phyloP scores from a whole-genome alignment of 768 basidiomycete genomes.

The Suillus fuscotomentosus region DNA sequence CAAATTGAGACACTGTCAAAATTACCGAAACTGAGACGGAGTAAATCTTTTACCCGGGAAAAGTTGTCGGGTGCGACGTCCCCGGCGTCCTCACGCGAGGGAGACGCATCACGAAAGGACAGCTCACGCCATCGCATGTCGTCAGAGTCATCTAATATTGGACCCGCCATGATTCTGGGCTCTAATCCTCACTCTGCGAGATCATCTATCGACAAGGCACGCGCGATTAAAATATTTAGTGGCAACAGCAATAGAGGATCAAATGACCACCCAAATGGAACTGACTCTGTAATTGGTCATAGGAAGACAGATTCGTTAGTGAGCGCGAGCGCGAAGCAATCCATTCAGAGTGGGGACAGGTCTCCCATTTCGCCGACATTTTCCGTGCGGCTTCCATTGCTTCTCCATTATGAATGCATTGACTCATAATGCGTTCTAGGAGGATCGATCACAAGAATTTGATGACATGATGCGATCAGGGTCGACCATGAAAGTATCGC shows the following conservation, averaged over 20 bases:
- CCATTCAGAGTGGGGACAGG: constrained; percentile 31
- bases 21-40: constrained; percentile 54
- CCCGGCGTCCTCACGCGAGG: constrained; percentile 26
- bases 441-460: constrained; percentile 74
- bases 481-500: constrained; percentile 91
- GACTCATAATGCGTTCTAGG: constrained; percentile 34
- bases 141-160: constrained; percentile 36
- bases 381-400: constrained; percentile 24
- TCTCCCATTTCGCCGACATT: constrained; percentile 34
- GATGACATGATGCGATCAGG: constrained; percentile 90
- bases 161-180: constrained; percentile 8
- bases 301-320: constrained; percentile 53
- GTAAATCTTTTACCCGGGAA: constrained; percentile 68
- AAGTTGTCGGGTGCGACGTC: constrained; percentile 46
- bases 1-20: constrained; percentile 73
- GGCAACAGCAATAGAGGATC: constrained; percentile 35
- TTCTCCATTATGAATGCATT: constrained; percentile 1
- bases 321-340: constrained; percentile 48
- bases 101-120: constrained; percentile 22
- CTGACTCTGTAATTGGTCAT: constrained; percentile 47
- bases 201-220: constrained; percentile 64
- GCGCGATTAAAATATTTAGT: constrained; percentile 57
- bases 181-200: constrained; percentile 35
- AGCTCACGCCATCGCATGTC: constrained; percentile 33
- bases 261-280: constrained; percentile 38